A percentile compares a stretch with the other conserved stretches of the same genome.
These are phyloP conservation scores for Xylaria hypoxylon DNA, from an alignment of 2,329 filamentous ascomycete species.

Conservation along the genomic window DNA sequence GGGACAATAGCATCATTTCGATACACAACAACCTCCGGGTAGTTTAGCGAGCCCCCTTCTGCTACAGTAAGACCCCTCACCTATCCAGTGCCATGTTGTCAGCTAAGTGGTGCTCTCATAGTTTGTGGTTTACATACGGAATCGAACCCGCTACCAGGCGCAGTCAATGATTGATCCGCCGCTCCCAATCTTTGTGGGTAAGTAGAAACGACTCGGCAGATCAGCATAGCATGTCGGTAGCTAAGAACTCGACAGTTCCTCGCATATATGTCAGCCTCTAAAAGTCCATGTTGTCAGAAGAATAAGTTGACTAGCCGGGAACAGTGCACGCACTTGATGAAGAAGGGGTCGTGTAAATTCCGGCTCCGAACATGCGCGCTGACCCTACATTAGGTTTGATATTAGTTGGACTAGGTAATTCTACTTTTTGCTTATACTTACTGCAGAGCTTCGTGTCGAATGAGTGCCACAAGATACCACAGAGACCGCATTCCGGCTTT, in stretches of 20 bases:
- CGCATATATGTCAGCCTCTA: slow-evolving; percentile 14
- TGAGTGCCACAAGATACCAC: slow-evolving; percentile 5
- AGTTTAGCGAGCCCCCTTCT: slow-evolving; percentile 12
- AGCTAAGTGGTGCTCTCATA: not conserved
- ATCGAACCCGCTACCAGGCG: not conserved
- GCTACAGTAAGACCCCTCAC: not conserved
- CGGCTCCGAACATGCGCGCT: slow-evolving; percentile 7
- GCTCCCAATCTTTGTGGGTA: not conserved
- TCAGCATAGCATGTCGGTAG: slow-evolving; percentile 11
- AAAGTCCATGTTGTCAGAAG: slow-evolving; percentile 12
- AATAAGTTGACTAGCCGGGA: not conserved
- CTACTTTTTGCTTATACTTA: not conserved
- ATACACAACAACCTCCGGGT: slow-evolving; percentile 17
- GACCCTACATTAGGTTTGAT: not conserved
- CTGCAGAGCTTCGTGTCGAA: not conserved
- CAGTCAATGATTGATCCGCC: not conserved
- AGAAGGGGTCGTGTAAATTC: slow-evolving; percentile 13
- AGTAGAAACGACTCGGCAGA: slow-evolving; percentile 13
- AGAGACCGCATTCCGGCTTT: slow-evolving; percentile 11
- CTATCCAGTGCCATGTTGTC: not conserved
- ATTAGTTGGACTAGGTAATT: not conserved
- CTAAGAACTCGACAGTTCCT: slow-evolving; percentile 5
- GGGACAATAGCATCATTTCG: slow-evolving; percentile 16
- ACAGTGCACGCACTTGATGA: slow-evolving; percentile 9
- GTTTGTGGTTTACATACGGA: slow-evolving; percentile 1